Base-by-base conservation (phyloP, 345 rosid genomes). In the Acer campestre region DNA sequence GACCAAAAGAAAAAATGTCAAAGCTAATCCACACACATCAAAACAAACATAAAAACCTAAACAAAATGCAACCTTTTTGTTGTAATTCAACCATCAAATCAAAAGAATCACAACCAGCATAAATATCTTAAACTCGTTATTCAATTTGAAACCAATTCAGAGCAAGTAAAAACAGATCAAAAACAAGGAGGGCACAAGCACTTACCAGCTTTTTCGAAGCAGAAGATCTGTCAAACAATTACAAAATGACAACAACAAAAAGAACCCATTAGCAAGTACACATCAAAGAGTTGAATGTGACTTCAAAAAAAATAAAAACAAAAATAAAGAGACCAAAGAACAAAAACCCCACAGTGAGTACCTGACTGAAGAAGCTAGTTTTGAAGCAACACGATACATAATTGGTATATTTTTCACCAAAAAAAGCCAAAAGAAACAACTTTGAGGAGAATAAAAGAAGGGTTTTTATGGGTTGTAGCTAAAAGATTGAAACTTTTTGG, bases 361-460 rank as follows among this genome's bases (percentile, higher is more conserved):
- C 98, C 94, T 68, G 80, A 86, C 59, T 23, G 92, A 88, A 68
- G 94, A 90, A 83, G 93, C 92, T 70, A 94, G 61, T 81, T 84
- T 89, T 56, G 94, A 82, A 48, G 90, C 84, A 58, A 84, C 16
- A 51, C 93, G 85, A 71, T 90, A 86, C 98, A 91, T 92, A 31
- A 68, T 56, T 69, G 46, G 63, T 61, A 72, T 22, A 22, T 27
- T 3, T 22, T 58, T 29, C 31, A 18, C 7, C 12, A 7, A 14
- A 12, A 31, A 49, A 0, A 27, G 20, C 3, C 2, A 12, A n/a
- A 20, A 8, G 6, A 13, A 2, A 4, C 9, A 22, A 4, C 7
- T 44, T 44, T 25, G 2, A 4, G 18, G 23, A 6, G 61, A 27
- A 74, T 1, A 17, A 17, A 49, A 0, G 7, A n/a, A 42, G 22